Evolutionary conservation across 805 yeast genomes (phyloP).

Genomic region (Candida dendrica): DNA sequence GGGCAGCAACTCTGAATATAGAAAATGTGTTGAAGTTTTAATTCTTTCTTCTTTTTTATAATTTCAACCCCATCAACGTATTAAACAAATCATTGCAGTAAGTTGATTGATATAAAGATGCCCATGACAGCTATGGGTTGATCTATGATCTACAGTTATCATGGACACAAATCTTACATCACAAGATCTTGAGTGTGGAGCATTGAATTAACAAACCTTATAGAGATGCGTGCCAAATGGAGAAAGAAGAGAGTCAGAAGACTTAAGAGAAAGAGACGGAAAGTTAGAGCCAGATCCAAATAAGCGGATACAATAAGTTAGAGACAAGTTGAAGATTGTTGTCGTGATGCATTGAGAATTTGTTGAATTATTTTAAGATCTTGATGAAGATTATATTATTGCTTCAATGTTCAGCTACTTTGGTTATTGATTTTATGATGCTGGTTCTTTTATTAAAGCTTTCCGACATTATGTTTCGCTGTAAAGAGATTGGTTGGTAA

Average conservation of each 20-base stretch:
- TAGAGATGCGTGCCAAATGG: constrained; percentile 92
- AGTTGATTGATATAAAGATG: constrained; percentile 4
- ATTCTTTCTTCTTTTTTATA: constrained; percentile 6
- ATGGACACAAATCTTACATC: too few species aligned
- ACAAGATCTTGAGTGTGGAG: too few species aligned
- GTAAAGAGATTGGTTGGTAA: background rate
- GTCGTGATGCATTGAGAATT: too few species aligned
- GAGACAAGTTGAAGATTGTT: background rate
- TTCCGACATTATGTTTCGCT: background rate
- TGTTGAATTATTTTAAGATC: too few species aligned
- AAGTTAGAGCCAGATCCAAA: constrained; percentile 99
- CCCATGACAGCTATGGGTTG: too few species aligned
- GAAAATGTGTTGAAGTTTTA: constrained; percentile 12
- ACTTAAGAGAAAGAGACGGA: constrained; percentile 99
- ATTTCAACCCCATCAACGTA: constrained; percentile 12
- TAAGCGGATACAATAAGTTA: constrained; percentile 44
- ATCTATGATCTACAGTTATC: too few species aligned
- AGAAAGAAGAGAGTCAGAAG: constrained; percentile 99
- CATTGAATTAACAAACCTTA: constrained; percentile 4
- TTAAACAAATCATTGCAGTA: constrained; percentile 16
- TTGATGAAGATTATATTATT: too few species aligned
- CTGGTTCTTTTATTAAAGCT: background rate
- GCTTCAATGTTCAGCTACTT: too few species aligned
- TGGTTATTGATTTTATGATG: background rate
- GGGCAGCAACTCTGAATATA: constrained; percentile 8